Percentiles rank a stretch among this genome's conserved stretches.
Evolutionary conservation across 805 yeast species (phyloP).

Genomic region (Zygosaccharomyces gambellarensis): DNA sequence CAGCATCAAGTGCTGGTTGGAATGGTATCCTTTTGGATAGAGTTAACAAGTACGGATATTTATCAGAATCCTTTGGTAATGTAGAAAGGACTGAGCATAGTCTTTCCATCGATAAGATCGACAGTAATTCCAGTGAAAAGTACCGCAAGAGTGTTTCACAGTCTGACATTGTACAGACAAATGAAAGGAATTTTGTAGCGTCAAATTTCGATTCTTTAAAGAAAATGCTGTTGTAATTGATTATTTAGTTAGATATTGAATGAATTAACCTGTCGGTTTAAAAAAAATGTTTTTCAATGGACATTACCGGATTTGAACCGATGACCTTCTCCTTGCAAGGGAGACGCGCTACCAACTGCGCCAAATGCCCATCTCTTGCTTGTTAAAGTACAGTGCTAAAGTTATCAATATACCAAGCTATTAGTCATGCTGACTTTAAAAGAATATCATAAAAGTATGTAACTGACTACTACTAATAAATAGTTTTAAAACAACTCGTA

Average conservation of each 20-base stretch:
- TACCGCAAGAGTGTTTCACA: constrained; percentile 19
- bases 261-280: background rate
- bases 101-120: constrained; percentile 29
- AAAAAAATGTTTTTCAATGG: constrained; percentile 34
- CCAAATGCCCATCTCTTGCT: constrained; percentile 38
- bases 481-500: constrained; percentile 1
- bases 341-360: constrained; percentile 78
- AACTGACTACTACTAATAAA: constrained; percentile 3
- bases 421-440: background rate
- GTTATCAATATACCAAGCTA: background rate
- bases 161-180: constrained; percentile 19
- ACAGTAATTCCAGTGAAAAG: constrained; percentile 18
- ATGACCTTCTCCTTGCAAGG: constrained; percentile 75
- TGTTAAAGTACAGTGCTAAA: background rate
- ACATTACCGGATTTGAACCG: constrained; percentile 75
- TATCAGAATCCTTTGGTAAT: constrained; percentile 10
- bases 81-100: constrained; percentile 16
- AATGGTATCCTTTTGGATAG: constrained; percentile 55
- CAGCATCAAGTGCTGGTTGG: constrained; percentile 55
- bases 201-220: constrained; percentile 23
- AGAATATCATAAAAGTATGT: constrained; percentile 1
- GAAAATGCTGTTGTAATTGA: constrained; percentile 6
- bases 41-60: constrained; percentile 28
- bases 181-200: constrained; percentile 19
- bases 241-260: no score